Conservation (phyloP, 2,329 filamentous ascomycete genomes). For the Epichloe festucae region DNA sequence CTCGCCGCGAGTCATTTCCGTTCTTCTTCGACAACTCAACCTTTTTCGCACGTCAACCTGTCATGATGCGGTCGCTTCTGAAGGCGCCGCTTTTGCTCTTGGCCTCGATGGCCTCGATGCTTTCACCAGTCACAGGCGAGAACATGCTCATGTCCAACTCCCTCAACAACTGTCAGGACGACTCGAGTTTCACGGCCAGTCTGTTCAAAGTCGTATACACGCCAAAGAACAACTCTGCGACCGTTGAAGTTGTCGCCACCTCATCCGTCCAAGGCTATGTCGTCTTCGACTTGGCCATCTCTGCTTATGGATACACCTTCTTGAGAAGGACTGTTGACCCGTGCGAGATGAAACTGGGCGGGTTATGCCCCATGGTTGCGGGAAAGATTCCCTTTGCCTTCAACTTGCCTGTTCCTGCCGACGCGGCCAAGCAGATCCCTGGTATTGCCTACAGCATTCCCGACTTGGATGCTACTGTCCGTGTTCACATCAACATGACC, state of each 20-base stretch:
- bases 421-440: constrained; percentile 54
- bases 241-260: constrained; percentile 65
- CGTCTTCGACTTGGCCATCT: constrained; percentile 59
- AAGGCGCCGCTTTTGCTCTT: constrained; percentile 32
- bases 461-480: constrained; percentile 78
- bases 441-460: constrained; percentile 80
- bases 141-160: constrained; percentile 69
- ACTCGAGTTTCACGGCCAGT: constrained; percentile 76
- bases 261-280: constrained; percentile 76
- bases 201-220: constrained; percentile 78
- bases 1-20: not conserved
- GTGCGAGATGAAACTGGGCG: constrained; percentile 54
- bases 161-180: constrained; percentile 70
- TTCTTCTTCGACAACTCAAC: not conserved
- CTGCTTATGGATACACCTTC: constrained; percentile 71
- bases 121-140: constrained; percentile 41
- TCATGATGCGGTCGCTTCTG: constrained; percentile 34
- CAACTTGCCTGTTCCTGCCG: constrained; percentile 45
- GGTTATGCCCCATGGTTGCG: constrained; percentile 83
- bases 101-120: constrained; percentile 29
- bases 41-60: not conserved
- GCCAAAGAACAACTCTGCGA: constrained; percentile 58
- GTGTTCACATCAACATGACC: constrained; percentile 66
- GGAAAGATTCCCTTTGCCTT: constrained; percentile 67
- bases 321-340: constrained; percentile 59